Base-by-base conservation (phyloP, 768 basidiomycete genomes). In the Aureoboletus auriporus region DNA sequence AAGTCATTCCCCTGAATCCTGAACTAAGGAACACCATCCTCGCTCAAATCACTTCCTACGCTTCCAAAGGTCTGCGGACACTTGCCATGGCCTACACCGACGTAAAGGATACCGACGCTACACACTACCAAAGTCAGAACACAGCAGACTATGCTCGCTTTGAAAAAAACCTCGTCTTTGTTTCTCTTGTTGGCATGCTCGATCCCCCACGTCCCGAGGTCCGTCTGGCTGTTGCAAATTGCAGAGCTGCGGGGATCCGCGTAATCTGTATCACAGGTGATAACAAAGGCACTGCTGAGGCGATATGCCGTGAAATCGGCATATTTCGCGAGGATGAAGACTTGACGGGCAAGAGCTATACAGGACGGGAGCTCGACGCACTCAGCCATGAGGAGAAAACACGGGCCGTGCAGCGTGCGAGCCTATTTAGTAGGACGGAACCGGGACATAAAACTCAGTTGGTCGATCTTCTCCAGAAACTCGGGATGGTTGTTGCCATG, bases 211-310 rank as follows among this genome's bases (percentile, higher is more conserved):
- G 95, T 27, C 94, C 95, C 5, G 95, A 97, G 70, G 96, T 93
- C 35, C 77, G 78, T 29, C 75, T 67, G 31, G 94, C 96, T 10
- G 82, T 99, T 27, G 88, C 85, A 30, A 92, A 90, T 65, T 97
- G 94, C 72, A 83, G 75, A 57, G 85, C 89, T 13, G 95, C 94
- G 8, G 95, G 95, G 13, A 95, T 99, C 57, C 80, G 94, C 34
- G 93, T 97, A 39, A 83, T 99, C 58, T 95, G 95, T 61, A 95
- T 99, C 65, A 99, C 95, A 4, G 95, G 95, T 36, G 95, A 98
- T 69, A 97, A 96, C 73, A 94, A 94, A 74, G 85, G 88, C 52
- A 99, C 95, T 16, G 95, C 94, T 38, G 95, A 97, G 75, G 91
- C 93, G 27, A 97, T 99, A 59, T 97, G 93, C 69, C 75, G 91